These are phyloP conservation scores for Sclerotinia trifoliorum DNA, from an alignment of 2,329 filamentous ascomycete genomes.

Conservation along the genomic window DNA sequence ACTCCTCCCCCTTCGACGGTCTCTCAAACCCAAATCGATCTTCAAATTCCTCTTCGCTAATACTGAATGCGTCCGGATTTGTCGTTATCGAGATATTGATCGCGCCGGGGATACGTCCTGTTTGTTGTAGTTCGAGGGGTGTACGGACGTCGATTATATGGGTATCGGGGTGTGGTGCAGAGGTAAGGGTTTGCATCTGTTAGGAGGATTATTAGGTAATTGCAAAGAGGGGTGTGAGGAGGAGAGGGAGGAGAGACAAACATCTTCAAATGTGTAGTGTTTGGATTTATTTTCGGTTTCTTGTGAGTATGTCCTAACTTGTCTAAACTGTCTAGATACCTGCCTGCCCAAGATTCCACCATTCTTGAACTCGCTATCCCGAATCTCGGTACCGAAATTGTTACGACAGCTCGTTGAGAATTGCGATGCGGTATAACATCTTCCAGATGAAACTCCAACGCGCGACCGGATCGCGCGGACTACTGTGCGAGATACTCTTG, in stretches of 20 bases:
- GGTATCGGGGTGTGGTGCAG: neutral
- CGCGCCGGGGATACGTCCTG: slow-evolving; percentile 74
- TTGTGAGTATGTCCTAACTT: neutral
- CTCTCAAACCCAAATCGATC: slow-evolving; percentile 77
- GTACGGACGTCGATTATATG: slow-evolving; percentile 61
- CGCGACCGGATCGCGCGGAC: neutral
- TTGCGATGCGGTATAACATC: neutral
- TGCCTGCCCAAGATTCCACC: neutral
- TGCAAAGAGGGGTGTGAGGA: no score
- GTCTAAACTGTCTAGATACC: neutral
- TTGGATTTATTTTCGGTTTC: neutral
- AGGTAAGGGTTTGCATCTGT: slow-evolving; percentile 3
- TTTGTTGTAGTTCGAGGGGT: slow-evolving; percentile 60
- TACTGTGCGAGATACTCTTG: neutral
- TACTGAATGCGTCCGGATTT: slow-evolving; percentile 75
- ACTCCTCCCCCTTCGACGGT: slow-evolving; percentile 54
- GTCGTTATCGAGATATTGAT: slow-evolving; percentile 79
- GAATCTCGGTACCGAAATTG: neutral
- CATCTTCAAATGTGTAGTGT: slow-evolving; percentile 15
- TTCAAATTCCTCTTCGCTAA: slow-evolving; percentile 75
- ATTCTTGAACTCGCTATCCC: neutral
- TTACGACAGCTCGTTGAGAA: neutral
- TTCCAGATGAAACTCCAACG: neutral
- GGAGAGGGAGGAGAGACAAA: neutral
- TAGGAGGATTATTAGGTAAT: neutral